Conservation (phyloP, 2,329 filamentous ascomycete genomes). For the Annulohypoxylon truncatum region DNA sequence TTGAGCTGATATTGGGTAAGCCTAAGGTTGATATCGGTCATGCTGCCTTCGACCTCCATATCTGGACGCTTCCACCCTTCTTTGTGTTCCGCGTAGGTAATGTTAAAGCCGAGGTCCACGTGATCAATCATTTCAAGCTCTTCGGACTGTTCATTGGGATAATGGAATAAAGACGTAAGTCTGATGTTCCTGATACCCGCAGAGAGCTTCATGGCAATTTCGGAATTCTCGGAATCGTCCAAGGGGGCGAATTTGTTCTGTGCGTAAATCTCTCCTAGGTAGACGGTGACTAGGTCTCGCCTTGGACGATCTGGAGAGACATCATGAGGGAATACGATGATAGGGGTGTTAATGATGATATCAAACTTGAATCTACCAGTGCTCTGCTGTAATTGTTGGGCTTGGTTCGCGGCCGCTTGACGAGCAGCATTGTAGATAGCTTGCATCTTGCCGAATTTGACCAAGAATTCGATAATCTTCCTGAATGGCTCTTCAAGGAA, state of each 20-base stretch:
- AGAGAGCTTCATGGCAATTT: conserved; percentile 88
- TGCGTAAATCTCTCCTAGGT: conserved; percentile 96
- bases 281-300: conserved; percentile 88
- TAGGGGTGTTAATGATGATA: conserved; percentile 91
- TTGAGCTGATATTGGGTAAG: conserved; percentile 92
- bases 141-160: conserved; percentile 76
- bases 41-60: conserved; percentile 87
- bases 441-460: conserved; percentile 99
- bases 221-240: conserved; percentile 78
- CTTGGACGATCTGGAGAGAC: conserved; percentile 76
- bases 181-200: conserved; percentile 93
- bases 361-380: conserved; percentile 94
- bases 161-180: conserved; percentile 90
- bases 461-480: conserved; percentile 96
- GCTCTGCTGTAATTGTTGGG: conserved; percentile 90
- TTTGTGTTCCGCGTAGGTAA: conserved; percentile 91
- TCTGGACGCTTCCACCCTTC: conserved; percentile 83
- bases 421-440: conserved; percentile 97
- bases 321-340: conserved; percentile 90
- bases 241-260: conserved; percentile 91
- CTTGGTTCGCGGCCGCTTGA: conserved; percentile 92
- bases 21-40: conserved; percentile 92
- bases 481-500: conserved; percentile 97
- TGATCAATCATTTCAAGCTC: conserved; percentile 97
- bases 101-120: conserved; percentile 91